Conservation (phyloP, 2,329 filamentous ascomycete species). For the Fusarium sp. region DNA sequence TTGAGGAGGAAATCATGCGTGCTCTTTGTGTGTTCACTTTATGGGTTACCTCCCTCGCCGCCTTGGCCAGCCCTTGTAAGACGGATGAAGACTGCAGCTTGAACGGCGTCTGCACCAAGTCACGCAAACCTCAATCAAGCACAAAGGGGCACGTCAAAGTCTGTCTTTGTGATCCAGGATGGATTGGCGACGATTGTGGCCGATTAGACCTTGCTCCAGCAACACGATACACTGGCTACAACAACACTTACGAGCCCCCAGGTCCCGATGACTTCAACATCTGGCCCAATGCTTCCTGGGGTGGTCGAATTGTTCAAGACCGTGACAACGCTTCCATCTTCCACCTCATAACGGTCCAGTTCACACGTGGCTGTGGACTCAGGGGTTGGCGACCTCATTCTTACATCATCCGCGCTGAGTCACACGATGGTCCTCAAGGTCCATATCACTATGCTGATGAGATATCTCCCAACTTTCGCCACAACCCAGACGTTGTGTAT, state of each 20-base stretch:
- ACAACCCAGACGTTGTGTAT: slow-evolving; percentile 60
- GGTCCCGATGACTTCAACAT: slow-evolving; percentile 22
- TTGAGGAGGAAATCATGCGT: neutral
- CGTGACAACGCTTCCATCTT: slow-evolving; percentile 52
- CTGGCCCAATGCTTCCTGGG: slow-evolving; percentile 59
- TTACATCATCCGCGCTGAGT: slow-evolving; percentile 59
- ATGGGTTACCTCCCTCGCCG: fast-evolving
- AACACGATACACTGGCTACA: slow-evolving; percentile 57
- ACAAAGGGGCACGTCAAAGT: neutral
- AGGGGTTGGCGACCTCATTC: slow-evolving; percentile 61
- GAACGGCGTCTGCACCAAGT: slow-evolving; percentile 44
- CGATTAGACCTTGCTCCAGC: slow-evolving; percentile 58
- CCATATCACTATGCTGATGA: slow-evolving; percentile 57
- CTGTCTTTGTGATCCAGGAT: slow-evolving; percentile 55
- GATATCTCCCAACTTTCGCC: slow-evolving; percentile 57
- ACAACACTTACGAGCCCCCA: slow-evolving; percentile 56
- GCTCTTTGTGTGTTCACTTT: neutral
- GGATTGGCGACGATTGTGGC: slow-evolving; percentile 58
- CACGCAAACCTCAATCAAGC: neutral
- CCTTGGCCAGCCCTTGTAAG: slow-evolving; percentile 12
- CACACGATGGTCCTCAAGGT: slow-evolving; percentile 55
- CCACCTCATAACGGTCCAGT: slow-evolving; percentile 60
- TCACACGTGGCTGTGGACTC: slow-evolving; percentile 59
- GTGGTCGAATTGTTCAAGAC: slow-evolving; percentile 60
- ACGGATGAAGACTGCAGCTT: slow-evolving; percentile 48